phyloP scores from a whole-genome alignment of 108 stramenopile species.

The Schizochytrium sp. region DNA sequence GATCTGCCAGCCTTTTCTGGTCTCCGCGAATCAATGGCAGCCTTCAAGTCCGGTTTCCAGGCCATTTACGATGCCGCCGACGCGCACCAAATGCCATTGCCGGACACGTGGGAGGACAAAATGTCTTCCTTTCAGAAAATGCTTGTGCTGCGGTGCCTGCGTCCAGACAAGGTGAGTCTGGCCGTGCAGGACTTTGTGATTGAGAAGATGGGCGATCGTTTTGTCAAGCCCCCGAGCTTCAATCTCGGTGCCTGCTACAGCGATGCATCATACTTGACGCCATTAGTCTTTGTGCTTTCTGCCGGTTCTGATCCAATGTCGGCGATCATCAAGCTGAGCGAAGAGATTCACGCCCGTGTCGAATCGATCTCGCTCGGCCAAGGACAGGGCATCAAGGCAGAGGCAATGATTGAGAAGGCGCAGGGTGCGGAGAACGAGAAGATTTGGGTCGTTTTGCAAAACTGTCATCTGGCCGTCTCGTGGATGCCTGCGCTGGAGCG shows the following conservation, averaged over 20 bases:
- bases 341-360: constrained; percentile 38
- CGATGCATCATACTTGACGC: constrained; percentile 41
- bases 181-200: constrained; percentile 49
- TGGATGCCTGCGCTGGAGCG: constrained; percentile 57
- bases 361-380: constrained; percentile 46
- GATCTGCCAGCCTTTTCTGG: constrained; percentile 36
- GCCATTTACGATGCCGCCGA: constrained; percentile 37
- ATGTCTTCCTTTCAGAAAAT: constrained; percentile 29
- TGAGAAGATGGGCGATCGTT: constrained; percentile 40
- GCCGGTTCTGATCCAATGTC: constrained; percentile 55
- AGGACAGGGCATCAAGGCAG: constrained; percentile 49
- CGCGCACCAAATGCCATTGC: constrained; percentile 43
- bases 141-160: constrained; percentile 40
- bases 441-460: constrained; percentile 55
- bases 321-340: constrained; percentile 44
- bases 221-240: constrained; percentile 54
- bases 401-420: constrained; percentile 38
- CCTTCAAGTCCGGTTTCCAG: constrained; percentile 28
- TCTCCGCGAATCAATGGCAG: constrained; percentile 33
- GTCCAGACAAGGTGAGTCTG: constrained; percentile 45
- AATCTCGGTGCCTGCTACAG: constrained; percentile 47
- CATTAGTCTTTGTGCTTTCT: constrained; percentile 48
- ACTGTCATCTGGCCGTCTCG: constrained; percentile 53
- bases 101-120: constrained; percentile 31
- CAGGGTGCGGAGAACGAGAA: constrained; percentile 35